Conservation (phyloP, 176 grass and related monocot species). For the Cocos nucifera region DNA sequence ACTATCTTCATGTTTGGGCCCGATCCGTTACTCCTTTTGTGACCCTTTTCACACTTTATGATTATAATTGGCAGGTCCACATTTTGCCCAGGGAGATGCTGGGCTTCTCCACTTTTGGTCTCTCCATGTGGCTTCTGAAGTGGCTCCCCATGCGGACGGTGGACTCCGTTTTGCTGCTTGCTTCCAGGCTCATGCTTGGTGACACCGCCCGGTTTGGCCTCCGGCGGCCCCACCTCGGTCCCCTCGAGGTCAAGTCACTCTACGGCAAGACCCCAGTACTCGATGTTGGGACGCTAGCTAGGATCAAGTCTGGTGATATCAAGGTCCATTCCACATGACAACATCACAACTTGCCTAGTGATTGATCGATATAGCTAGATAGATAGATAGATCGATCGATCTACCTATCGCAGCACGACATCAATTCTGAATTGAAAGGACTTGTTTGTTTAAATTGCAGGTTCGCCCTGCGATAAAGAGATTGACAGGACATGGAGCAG, state of each 20-base stretch:
- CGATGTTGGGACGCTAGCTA: slow-evolving; percentile 79
- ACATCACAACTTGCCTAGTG: neutral
- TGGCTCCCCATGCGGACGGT: slow-evolving; percentile 69
- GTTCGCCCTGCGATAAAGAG: slow-evolving; percentile 43
- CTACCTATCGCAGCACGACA: neutral
- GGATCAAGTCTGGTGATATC: slow-evolving; percentile 80
- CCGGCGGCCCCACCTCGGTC: slow-evolving; percentile 56
- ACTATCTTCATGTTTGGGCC: slow-evolving; percentile 24
- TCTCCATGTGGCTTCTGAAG: slow-evolving; percentile 85
- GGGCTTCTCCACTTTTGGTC: slow-evolving; percentile 76
- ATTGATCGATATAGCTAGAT: neutral
- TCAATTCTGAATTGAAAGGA: too few species aligned
- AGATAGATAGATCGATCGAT: neutral
- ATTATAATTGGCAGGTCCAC: slow-evolving; percentile 57
- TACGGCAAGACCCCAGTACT: slow-evolving; percentile 95
- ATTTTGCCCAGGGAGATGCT: slow-evolving; percentile 95
- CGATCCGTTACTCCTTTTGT: slow-evolving; percentile 14
- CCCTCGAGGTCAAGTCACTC: slow-evolving; percentile 77
- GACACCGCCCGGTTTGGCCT: slow-evolving; percentile 69
- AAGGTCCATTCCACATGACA: slow-evolving; percentile 39
- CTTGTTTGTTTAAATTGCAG: slow-evolving; percentile 18
- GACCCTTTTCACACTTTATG: too few species aligned
- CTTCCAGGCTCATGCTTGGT: slow-evolving; percentile 59
- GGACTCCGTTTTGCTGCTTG: slow-evolving; percentile 52
- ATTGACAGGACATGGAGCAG: slow-evolving; percentile 35